Evolutionary conservation across 2,329 filamentous ascomycete species (phyloP), one percentile per base, ranked within the genome.

Genomic region (Rhynchosporium graminicola): DNA sequence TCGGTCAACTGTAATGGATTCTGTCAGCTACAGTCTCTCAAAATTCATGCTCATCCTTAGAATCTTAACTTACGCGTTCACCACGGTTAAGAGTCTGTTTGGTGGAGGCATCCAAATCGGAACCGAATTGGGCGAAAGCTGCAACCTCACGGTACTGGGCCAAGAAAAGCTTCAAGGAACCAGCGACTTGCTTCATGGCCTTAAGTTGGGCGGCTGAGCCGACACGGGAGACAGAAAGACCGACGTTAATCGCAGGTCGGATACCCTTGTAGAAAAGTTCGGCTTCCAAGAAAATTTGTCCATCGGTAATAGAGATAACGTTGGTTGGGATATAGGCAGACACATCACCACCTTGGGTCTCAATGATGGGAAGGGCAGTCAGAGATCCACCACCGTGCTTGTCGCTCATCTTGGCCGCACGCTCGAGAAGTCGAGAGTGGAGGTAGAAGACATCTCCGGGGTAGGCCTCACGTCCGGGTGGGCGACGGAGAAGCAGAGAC

Each of bases 231-330:
- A 99, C 95, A 76, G 95, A 99, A 74, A 99, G 91, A 95, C 95
- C 95, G 90, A 99, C 95, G 88, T 99, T 99, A 82, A 99, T 99
- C 83, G 95, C 95, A 75, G 95, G 95, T 78, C 95, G 94, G 82
- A 99, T 83, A 96, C 95, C 95, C 91, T 99, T 99, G 92, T 97
- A 98, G 90, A 98, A 99, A 71, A 98, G 87, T 82, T 99, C 95
- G 73, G 94, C 82, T 83, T 99, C 95, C 85, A 99, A 87, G 91
- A 99, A 99, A 82, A 99, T 98, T 85, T 99, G 95, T 69, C 95
- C 95, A 77, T 98, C 95, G 74, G 95, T 99, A 78, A 99, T 99
- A 80, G 94, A 98, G 87, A 99, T 99, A 83, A 98, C 95, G 86
- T 98, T 99, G 83, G 95, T 99, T 76, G 95, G 95, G 87, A 99